Base-by-base conservation (phyloP, 352 stramenopile species). In the Pelagophyceae sp. region DNA sequence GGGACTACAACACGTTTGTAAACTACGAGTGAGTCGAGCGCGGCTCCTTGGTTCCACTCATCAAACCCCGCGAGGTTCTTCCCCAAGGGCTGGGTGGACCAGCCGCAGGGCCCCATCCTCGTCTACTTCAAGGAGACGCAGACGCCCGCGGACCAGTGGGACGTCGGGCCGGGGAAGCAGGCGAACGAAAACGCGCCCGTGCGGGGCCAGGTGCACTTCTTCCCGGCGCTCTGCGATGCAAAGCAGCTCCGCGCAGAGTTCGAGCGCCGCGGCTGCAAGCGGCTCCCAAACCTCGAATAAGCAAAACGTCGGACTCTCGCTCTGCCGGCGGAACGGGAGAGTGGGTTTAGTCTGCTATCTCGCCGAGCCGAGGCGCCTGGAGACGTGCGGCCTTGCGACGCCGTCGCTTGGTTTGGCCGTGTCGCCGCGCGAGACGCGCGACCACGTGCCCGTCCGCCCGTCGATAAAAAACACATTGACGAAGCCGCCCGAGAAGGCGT, bases 91-190 rank as follows among this genome's bases (percentile, higher is more conserved):
- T 74, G 67, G 67, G 38, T 71, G n/a, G 61, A 71, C 61, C 61
- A 45, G 29, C 61, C 61, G n/a, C 27, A 58, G 35, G 67, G 33
- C 20, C 67, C 67, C 6, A 84, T 90, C 58, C 82, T 90, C 70
- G 83, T 86, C 72, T 90, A 89, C 80, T 89, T 90, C 78, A 90
- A 90, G 76, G 84, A 89, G 64, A 87, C 72, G 35, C 67, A 74
- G 67, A 74, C 67, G 35, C 67, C 67, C 0, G 11, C 2, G 38
- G 19, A 82, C 27, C 54, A 72, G 61, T 82, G 81, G 81, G 79
- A 81, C 67, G 51, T 79, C 25, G 80, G 80, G 6, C 78, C 78
- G 61, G 80, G 80, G 32, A 75, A 82, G 63, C 51, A 78, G 54
- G 81, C 81, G 0, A 82, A 84, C 69, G 81, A 84, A 25, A 78